These are phyloP conservation scores for Durotheca rogersii DNA, from an alignment of 495 filamentous ascomycete genomes.

Conservation along the genomic window DNA sequence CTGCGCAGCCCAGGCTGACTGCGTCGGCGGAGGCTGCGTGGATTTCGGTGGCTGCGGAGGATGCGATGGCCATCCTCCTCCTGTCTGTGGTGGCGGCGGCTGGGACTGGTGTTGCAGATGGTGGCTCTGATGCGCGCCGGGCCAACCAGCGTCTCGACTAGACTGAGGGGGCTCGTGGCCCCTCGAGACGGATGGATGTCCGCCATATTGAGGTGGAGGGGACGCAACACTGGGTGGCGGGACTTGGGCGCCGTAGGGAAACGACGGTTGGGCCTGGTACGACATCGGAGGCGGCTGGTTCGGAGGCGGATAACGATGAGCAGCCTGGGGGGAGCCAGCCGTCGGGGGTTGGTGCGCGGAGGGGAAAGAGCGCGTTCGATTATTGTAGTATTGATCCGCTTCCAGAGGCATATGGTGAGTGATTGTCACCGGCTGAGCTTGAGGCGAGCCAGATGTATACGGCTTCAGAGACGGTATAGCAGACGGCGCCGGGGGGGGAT, in stretches of 20 bases:
- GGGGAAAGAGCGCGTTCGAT: slow-evolving; percentile 36
- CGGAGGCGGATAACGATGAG: slow-evolving; percentile 42
- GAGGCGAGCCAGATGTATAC: slow-evolving; percentile 46
- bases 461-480: slow-evolving; percentile 53
- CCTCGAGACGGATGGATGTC: slow-evolving; percentile 31
- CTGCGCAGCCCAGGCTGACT: slow-evolving; percentile 48
- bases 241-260: slow-evolving; percentile 34
- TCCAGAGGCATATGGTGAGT: slow-evolving; percentile 42
- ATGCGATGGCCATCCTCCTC: slow-evolving; percentile 35
- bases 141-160: slow-evolving; percentile 35
- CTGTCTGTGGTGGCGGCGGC: slow-evolving; percentile 31
- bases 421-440: slow-evolving; percentile 39
- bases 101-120: slow-evolving; percentile 35
- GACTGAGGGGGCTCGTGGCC: slow-evolving; percentile 33
- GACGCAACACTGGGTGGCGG: slow-evolving; percentile 38
- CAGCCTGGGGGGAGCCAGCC: slow-evolving; percentile 41
- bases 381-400: slow-evolving; percentile 44
- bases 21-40: slow-evolving; percentile 39
- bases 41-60: slow-evolving; percentile 42
- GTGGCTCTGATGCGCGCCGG: slow-evolving; percentile 24
- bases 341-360: slow-evolving; percentile 37
- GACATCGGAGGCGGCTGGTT: slow-evolving; percentile 32
- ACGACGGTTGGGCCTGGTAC: slow-evolving; percentile 37
- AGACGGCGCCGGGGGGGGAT: slow-evolving; percentile 36
- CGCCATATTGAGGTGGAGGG: slow-evolving; percentile 39